Conservation (phyloP, 495 filamentous ascomycete genomes). For the Aspergillus diversus region DNA sequence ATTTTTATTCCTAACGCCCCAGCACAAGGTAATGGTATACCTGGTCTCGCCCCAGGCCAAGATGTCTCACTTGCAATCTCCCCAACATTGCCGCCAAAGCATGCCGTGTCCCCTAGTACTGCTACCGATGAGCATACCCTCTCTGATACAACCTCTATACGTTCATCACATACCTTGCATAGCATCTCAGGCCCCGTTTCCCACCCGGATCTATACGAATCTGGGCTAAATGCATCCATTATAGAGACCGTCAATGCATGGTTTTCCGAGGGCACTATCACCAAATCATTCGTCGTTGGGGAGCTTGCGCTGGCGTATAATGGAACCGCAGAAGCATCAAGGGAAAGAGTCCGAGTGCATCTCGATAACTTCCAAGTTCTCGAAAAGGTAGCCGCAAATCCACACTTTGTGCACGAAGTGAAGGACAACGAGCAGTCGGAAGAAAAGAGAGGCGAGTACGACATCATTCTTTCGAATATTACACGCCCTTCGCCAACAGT, state of each 20-base stretch:
- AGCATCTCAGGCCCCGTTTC: slow-evolving; percentile 60
- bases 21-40: slow-evolving; percentile 38
- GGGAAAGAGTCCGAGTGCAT: slow-evolving; percentile 66
- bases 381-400: slow-evolving; percentile 94
- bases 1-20: slow-evolving; percentile 68
- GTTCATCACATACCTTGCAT: slow-evolving; percentile 80
- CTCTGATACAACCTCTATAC: slow-evolving; percentile 90
- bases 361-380: slow-evolving; percentile 90
- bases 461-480: slow-evolving; percentile 69
- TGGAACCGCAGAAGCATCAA: slow-evolving; percentile 50
- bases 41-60: slow-evolving; percentile 23
- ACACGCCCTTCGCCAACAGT: slow-evolving; percentile 67
- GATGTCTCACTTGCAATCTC: slow-evolving; percentile 30
- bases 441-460: slow-evolving; percentile 81
- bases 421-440: slow-evolving; percentile 38
- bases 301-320: slow-evolving; percentile 92
- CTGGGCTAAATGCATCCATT: slow-evolving; percentile 86
- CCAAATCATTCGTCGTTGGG: slow-evolving; percentile 76
- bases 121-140: slow-evolving; percentile 60
- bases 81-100: slow-evolving; percentile 42
- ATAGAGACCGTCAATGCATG: slow-evolving; percentile 88
- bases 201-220: slow-evolving; percentile 81
- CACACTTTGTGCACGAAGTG: slow-evolving; percentile 75
- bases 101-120: slow-evolving; percentile 48
- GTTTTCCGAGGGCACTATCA: slow-evolving; percentile 74